phyloP scores from a whole-genome alignment of 2,329 filamentous ascomycete genomes.

The Geosmithia putterillii region DNA sequence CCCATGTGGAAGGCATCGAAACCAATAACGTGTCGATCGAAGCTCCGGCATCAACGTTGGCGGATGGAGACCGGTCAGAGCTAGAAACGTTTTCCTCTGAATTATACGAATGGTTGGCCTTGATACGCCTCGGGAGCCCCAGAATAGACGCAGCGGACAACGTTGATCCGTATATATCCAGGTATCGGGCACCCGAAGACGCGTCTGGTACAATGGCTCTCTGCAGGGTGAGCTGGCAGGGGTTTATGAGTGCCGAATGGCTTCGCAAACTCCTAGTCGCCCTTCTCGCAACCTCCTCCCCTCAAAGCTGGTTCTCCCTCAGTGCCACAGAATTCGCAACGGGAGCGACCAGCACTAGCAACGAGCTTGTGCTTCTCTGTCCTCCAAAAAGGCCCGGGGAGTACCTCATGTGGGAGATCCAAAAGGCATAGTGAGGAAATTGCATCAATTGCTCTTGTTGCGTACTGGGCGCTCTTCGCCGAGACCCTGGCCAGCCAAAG shows the following conservation, averaged over 20 bases:
- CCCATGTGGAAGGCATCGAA: slow-evolving; percentile 6
- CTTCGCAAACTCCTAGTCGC: slow-evolving; percentile 33
- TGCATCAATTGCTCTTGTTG: slow-evolving; percentile 38
- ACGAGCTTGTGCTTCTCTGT: slow-evolving; percentile 41
- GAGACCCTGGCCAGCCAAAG: slow-evolving; percentile 53
- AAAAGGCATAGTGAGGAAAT: slow-evolving; percentile 23
- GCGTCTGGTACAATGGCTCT: slow-evolving; percentile 16
- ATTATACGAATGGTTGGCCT: slow-evolving; percentile 62
- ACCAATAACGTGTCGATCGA: slow-evolving; percentile 11
- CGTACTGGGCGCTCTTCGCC: slow-evolving; percentile 55
- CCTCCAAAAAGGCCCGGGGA: slow-evolving; percentile 34
- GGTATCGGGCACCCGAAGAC: slow-evolving; percentile 46
- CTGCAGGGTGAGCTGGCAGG: slow-evolving; percentile 45
- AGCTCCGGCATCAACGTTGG: slow-evolving; percentile 13
- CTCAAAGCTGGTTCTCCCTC: slow-evolving; percentile 41
- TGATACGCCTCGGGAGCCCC: slow-evolving; percentile 55
- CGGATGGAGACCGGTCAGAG: slow-evolving; percentile 27
- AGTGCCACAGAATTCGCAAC: slow-evolving; percentile 38
- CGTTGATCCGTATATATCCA: slow-evolving; percentile 57
- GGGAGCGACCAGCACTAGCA: slow-evolving; percentile 26
- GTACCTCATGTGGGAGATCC: slow-evolving; percentile 50
- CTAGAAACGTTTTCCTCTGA: slow-evolving; percentile 52
- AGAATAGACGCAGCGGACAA: slow-evolving; percentile 42
- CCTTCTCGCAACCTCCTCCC: slow-evolving; percentile 27
- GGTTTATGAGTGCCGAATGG: slow-evolving; percentile 43